Evolutionary conservation across 768 basidiomycete genomes (phyloP), one percentile per base, ranked within the genome.

Genomic region (Cyathus striatus): DNA sequence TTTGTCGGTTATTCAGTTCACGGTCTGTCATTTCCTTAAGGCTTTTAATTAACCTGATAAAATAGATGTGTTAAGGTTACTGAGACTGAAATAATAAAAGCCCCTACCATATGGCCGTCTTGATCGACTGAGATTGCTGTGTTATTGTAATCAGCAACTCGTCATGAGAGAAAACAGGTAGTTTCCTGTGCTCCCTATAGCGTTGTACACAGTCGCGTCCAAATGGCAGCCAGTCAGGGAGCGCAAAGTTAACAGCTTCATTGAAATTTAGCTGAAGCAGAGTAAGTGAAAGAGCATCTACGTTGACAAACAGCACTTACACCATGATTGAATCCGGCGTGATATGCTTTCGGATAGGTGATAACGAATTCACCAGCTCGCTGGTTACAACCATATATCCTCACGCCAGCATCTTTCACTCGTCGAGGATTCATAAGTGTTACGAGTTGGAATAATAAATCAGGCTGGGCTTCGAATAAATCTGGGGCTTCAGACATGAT

Each of bases 251-350:
- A 56, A 98, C 95, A 3, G 95, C 96, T 68, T 98, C 96, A 61
- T 97, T 97, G 71, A 97, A 94, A 66, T 99, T 99, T 55, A 98
- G 69, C 93, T 96, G 55, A 14, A 56, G 46, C 42, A 39, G 40
- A 46, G 39, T 45, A 42, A 47, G 45, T 49, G 41, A 43, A 14
- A 12, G 16, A 26, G 14, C 32, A 32, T 14, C 34, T 10, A 40
- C 32, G 14, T 16, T 27, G 32, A 47, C 25, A 18, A 23, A 40
- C 27, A 37, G 33, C 44, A 77, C 89, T 59, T 68, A 94, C 93
- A 41, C 94, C 95, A 62, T 98, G 96, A 60, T 98, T 98, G 72
- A 97, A 98, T 2, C 94, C 94, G 40, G 92, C 90, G 60, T 97
- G 93, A 65, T 96, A 99, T 7, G 93, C 93, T 66, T 95, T 93